phyloP scores from a whole-genome alignment of 1,139 yeast species.

The Kodamaea derodonti region DNA sequence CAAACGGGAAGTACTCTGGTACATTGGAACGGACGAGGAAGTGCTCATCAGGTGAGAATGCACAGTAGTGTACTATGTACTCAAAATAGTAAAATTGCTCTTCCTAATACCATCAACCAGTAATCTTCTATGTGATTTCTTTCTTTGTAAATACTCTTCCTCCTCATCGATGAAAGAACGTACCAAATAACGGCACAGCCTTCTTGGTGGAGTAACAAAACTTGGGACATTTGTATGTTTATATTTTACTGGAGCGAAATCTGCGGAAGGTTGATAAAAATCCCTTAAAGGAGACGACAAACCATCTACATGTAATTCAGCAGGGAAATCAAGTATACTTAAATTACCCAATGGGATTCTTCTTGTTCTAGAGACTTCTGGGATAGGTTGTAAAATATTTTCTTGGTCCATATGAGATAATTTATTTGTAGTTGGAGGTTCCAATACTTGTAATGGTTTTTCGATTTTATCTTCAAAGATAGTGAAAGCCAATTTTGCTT shows the following conservation, averaged over 20 bases:
- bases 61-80: too few relatives aligned
- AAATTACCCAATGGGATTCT: conserved; percentile 34
- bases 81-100: conserved; percentile 22
- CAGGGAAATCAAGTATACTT: conserved; percentile 32
- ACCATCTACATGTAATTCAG: conserved; percentile 20
- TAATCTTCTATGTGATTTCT: conserved; percentile 18
- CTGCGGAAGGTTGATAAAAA: conserved; percentile 29
- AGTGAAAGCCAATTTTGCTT: conserved; percentile 25
- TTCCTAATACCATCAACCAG: conserved; percentile 40
- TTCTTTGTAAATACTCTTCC: conserved; percentile 19
- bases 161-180: conserved; percentile 19
- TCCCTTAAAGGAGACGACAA: conserved; percentile 21
- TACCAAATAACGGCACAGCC: conserved; percentile 21
- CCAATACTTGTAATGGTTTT: conserved; percentile 7
- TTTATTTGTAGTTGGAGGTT: conserved; percentile 18
- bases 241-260: conserved; percentile 9
- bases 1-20: too few relatives aligned
- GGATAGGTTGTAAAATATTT: conserved; percentile 41
- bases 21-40: too few relatives aligned
- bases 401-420: conserved; percentile 39
- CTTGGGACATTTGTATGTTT: conserved; percentile 31
- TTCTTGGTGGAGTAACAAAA: conserved; percentile 34
- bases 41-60: too few relatives aligned
- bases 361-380: conserved; percentile 13
- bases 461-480: conserved; percentile 35